Conservation (phyloP, 805 yeast species). For the Wickerhamiella sorbophila region DNA sequence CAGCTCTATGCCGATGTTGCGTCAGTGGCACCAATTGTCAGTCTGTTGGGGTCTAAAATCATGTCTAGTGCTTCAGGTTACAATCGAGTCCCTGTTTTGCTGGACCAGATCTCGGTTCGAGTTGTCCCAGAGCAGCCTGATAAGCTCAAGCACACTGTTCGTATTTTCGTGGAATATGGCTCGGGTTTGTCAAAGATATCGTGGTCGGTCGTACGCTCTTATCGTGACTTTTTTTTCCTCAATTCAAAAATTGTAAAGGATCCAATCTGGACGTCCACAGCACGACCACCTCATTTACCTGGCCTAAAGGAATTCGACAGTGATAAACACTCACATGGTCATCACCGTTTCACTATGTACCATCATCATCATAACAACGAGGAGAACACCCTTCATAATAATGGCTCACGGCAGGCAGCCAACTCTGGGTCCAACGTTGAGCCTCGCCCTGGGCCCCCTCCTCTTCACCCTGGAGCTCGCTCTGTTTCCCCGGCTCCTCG, state of each 20-base stretch:
- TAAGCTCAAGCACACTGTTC: slow-evolving; percentile 32
- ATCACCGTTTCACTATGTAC: not conserved
- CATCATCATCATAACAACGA: not conserved
- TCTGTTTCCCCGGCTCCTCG: not conserved
- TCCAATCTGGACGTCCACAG: slow-evolving; percentile 6
- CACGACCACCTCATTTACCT: slow-evolving; percentile 34
- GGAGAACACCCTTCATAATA: not conserved
- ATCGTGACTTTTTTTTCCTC: slow-evolving; percentile 54
- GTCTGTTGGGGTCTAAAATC: slow-evolving; percentile 61
- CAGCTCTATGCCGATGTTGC: slow-evolving; percentile 34
- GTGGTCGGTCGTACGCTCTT: slow-evolving; percentile 67
- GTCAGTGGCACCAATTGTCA: slow-evolving; percentile 51
- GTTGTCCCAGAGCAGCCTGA: slow-evolving; percentile 32
- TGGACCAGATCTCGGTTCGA: slow-evolving; percentile 56
- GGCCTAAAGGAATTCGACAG: slow-evolving; percentile 12
- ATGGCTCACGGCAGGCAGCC: not conserved
- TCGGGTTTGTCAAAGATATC: slow-evolving; percentile 61
- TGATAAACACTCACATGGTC: not conserved
- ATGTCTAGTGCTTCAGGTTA: slow-evolving; percentile 46
- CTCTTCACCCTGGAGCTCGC: not conserved
- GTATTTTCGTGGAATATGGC: slow-evolving; percentile 80
- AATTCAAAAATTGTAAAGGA: slow-evolving; percentile 41
- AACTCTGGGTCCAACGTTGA: not conserved
- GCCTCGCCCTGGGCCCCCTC: not conserved
- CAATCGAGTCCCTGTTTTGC: slow-evolving; percentile 67